These are phyloP conservation scores for Termitomyces sp. DNA, from an alignment of 768 basidiomycete genomes.

Conservation along the genomic window DNA sequence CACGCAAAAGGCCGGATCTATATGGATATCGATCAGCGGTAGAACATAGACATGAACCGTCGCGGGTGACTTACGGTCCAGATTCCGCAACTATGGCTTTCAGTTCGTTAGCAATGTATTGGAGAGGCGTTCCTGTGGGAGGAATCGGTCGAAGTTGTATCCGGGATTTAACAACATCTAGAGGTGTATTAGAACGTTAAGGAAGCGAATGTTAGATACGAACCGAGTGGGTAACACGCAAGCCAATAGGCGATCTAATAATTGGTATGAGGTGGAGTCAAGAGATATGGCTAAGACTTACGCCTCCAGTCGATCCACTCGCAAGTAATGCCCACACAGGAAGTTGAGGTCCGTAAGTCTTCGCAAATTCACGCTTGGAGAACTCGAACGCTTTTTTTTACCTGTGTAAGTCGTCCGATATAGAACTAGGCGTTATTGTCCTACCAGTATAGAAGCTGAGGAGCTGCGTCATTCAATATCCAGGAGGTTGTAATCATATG, in stretches of 20 bases:
- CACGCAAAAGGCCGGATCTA: slow-evolving; percentile 67
- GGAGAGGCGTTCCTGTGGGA: slow-evolving; percentile 67
- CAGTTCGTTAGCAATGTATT: slow-evolving; percentile 76
- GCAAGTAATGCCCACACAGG: slow-evolving; percentile 85
- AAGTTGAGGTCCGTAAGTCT: slow-evolving; percentile 59
- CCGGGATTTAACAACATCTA: slow-evolving; percentile 90
- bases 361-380: slow-evolving; percentile 72
- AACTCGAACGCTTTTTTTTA: slow-evolving; percentile 81
- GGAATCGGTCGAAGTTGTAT: slow-evolving; percentile 78
- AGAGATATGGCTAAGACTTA: slow-evolving; percentile 33
- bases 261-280: not conserved
- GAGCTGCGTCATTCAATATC: not conserved
- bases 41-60: not conserved
- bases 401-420: slow-evolving; percentile 38
- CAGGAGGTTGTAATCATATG: not conserved
- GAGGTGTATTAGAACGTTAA: not conserved
- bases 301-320: slow-evolving; percentile 81
- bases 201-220: not conserved
- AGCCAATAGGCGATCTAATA: slow-evolving; percentile 89
- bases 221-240: slow-evolving; percentile 85
- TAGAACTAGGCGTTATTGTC: not conserved
- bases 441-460: slow-evolving; percentile 41
- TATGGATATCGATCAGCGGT: not conserved
- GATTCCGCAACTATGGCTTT: slow-evolving; percentile 62
- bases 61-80: slow-evolving; percentile 55